A percentile compares a stretch with the other conserved stretches of the same genome.
These are phyloP conservation scores for Daldinia concentrica DNA, from an alignment of 495 filamentous ascomycete species.

Conservation along the genomic window DNA sequence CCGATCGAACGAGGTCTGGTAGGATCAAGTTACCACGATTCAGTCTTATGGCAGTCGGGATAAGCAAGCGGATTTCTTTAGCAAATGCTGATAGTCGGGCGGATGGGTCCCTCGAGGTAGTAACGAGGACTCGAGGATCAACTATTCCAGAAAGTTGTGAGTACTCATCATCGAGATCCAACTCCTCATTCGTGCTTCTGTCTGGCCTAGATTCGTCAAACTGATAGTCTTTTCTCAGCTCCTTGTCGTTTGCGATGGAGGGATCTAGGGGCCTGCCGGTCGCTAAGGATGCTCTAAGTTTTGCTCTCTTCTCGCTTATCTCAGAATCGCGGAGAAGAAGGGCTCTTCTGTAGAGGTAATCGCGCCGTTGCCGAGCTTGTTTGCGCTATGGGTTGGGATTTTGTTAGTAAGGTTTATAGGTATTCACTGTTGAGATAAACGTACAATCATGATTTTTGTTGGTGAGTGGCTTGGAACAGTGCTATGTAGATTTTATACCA, in stretches of 20 bases:
- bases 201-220: constrained; percentile 84
- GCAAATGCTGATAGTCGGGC: constrained; percentile 85
- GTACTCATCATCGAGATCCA: constrained; percentile 97
- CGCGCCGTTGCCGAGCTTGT: constrained; percentile 86
- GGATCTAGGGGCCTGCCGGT: constrained; percentile 82
- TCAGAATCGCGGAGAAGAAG: constrained; percentile 85
- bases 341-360: constrained; percentile 86
- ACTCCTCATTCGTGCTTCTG: constrained; percentile 65
- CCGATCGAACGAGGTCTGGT: constrained; percentile 82
- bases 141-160: constrained; percentile 82
- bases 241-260: constrained; percentile 87
- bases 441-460: constrained; percentile 38
- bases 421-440: constrained; percentile 14
- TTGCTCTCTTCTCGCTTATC: constrained; percentile 86
- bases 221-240: constrained; percentile 86
- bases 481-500: background rate
- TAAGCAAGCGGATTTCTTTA: constrained; percentile 92
- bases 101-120: constrained; percentile 88
- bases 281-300: constrained; percentile 85
- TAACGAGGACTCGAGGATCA: constrained; percentile 82
- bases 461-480: background rate
- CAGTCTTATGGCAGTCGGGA: constrained; percentile 88
- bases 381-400: constrained; percentile 54
- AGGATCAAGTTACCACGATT: constrained; percentile 93
- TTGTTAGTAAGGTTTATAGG: constrained; percentile 36